A percentile compares a stretch with the other conserved stretches of the same genome.
Conservation (phyloP, 2,329 filamentous ascomycete genomes). For the Pestalotiopsis sp. region DNA sequence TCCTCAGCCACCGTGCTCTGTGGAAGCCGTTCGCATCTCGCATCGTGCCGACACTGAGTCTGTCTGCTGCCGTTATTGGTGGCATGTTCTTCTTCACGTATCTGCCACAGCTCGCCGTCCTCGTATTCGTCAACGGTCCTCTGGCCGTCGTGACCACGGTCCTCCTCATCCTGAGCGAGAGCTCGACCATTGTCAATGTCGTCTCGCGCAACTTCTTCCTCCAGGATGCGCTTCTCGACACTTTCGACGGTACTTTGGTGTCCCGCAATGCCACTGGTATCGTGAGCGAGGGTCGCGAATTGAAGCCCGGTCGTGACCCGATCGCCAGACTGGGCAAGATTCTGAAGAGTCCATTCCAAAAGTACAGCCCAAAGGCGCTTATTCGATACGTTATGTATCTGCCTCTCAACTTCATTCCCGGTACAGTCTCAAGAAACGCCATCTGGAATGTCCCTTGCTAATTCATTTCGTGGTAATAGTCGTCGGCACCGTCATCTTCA, state of each 20-base stretch:
- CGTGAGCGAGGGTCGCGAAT: conserved; percentile 73
- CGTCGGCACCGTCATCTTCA: conserved; percentile 80
- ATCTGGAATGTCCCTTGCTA: background rate
- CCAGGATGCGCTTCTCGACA: conserved; percentile 82
- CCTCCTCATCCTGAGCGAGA: conserved; percentile 68
- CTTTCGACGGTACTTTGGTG: conserved; percentile 77
- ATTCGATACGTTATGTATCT: conserved; percentile 83
- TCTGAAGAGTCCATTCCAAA: conserved; percentile 59
- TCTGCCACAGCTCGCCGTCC: conserved; percentile 78
- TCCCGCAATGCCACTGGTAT: conserved; percentile 57
- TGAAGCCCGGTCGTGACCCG: conserved; percentile 64
- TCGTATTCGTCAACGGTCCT: conserved; percentile 84
- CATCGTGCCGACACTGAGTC: conserved; percentile 63
- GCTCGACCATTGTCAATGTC: conserved; percentile 59
- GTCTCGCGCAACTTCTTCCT: conserved; percentile 73
- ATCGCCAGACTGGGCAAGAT: conserved; percentile 60
- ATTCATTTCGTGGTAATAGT: conserved; percentile 42
- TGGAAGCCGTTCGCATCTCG: conserved; percentile 63
- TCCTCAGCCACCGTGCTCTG: conserved; percentile 55
- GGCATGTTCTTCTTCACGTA: conserved; percentile 91
- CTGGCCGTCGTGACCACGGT: conserved; percentile 75
- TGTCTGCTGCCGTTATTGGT: conserved; percentile 73
- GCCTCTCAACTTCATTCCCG: conserved; percentile 88
- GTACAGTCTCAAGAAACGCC: conserved; percentile 26
- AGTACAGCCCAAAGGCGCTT: conserved; percentile 63